These are phyloP conservation scores for Paralagenidium karlingii DNA, from an alignment of 352 stramenopile genomes.

Conservation along the genomic window DNA sequence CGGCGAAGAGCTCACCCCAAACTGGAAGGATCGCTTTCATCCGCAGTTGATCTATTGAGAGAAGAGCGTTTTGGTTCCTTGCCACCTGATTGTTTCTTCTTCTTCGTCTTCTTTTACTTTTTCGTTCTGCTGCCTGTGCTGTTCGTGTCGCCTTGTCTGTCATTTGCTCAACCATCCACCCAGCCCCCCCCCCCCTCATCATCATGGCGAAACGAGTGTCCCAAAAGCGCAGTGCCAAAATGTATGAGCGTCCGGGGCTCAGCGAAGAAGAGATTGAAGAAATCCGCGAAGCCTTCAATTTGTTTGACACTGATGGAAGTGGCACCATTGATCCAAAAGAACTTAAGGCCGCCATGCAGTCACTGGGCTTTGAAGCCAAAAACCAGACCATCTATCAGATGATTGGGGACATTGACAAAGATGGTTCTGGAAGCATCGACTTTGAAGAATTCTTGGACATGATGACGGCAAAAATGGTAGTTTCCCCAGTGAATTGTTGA, in stretches of 20 bases:
- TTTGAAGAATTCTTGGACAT: slow-evolving; percentile 97
- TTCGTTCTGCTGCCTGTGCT: not conserved
- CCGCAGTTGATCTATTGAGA: too few species aligned
- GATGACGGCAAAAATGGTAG: slow-evolving; percentile 92
- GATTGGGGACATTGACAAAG: slow-evolving; percentile 95
- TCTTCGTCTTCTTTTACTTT: not conserved
- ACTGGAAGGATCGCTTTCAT: too few species aligned
- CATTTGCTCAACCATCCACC: not conserved
- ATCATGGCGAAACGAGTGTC: slow-evolving; percentile 54
- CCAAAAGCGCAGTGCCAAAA: slow-evolving; percentile 83
- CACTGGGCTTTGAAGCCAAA: slow-evolving; percentile 94
- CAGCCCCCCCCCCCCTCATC: not conserved
- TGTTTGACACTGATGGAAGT: slow-evolving; percentile 95
- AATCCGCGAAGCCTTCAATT: slow-evolving; percentile 94
- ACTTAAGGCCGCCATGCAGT: slow-evolving; percentile 94
- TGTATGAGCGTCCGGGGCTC: slow-evolving; percentile 79
- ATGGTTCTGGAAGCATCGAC: slow-evolving; percentile 91
- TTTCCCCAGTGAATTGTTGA: not conserved
- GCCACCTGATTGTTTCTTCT: not conserved
- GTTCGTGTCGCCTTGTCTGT: not conserved
- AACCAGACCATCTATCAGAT: slow-evolving; percentile 98
- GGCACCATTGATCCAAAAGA: slow-evolving; percentile 97
- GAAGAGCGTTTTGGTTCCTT: too few species aligned
- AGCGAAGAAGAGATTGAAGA: slow-evolving; percentile 94
- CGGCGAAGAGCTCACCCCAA: too few species aligned